phyloP scores from a whole-genome alignment of 495 filamentous ascomycete species.

The Chaetomium tenue region DNA sequence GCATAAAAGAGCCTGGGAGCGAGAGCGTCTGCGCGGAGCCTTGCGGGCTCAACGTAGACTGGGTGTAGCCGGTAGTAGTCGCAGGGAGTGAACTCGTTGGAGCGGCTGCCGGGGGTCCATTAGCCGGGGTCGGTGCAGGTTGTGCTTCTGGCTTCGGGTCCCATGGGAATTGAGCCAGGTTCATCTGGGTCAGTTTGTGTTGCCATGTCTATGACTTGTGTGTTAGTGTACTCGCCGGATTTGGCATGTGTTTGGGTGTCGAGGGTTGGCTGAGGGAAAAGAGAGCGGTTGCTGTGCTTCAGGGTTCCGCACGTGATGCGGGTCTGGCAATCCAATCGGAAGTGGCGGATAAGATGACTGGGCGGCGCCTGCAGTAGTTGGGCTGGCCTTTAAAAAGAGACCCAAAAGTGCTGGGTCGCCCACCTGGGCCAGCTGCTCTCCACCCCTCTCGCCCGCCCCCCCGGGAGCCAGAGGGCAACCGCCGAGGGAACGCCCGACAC shows the following conservation, averaged over 20 bases:
- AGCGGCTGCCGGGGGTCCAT: conserved; percentile 41
- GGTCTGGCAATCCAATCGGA: conserved; percentile 31
- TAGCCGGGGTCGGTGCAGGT: conserved; percentile 39
- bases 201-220: conserved; percentile 77
- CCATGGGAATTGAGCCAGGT: conserved; percentile 91
- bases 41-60: conserved; percentile 39
- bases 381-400: conserved; percentile 43
- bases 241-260: background rate
- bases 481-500: conserved; percentile 19
- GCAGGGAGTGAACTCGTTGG: conserved; percentile 32
- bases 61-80: conserved; percentile 38
- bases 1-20: conserved; percentile 37
- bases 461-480: conserved; percentile 17
- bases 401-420: conserved; percentile 57
- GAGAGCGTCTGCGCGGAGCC: conserved; percentile 42
- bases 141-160: conserved; percentile 67
- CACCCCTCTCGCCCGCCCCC: conserved; percentile 33
- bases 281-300: background rate
- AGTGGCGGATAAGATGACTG: conserved; percentile 24
- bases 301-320: conserved; percentile 33
- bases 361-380: conserved; percentile 22
- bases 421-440: conserved; percentile 45
- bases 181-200: conserved; percentile 74
- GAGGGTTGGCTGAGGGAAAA: conserved; percentile 11
- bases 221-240: conserved; percentile 12